Percentiles rank a stretch among this genome's conserved stretches.
phyloP scores from a whole-genome alignment of 352 stramenopile species.

The Phytopythium litorale region DNA sequence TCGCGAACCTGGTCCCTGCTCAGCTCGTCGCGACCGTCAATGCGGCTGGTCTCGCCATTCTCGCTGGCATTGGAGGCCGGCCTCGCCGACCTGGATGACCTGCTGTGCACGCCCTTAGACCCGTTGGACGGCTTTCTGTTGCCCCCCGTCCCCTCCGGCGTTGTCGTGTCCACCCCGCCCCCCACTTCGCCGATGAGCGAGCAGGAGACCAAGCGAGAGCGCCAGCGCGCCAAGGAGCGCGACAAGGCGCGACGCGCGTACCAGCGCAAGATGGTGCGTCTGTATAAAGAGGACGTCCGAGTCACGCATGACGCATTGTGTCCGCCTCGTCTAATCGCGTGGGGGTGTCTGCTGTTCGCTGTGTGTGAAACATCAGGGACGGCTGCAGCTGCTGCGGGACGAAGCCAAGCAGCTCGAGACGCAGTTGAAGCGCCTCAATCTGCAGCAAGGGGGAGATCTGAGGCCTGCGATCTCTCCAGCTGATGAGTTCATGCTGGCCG shows the following conservation, averaged over 20 bases:
- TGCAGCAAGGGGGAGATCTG: not conserved
- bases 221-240: constrained; percentile 12
- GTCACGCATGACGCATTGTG: no score
- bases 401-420: not conserved
- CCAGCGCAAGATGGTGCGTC: constrained; percentile 23
- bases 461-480: not conserved
- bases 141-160: no score
- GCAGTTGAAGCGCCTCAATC: not conserved
- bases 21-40: no score
- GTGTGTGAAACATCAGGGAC: not conserved
- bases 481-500: not conserved
- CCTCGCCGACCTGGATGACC: not conserved
- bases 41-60: no score
- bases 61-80: no score
- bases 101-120: not conserved
- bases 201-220: not conserved
- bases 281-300: not conserved
- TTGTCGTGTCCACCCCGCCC: no score
- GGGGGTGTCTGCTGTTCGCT: no score
- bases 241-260: constrained; percentile 26
- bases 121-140: no score
- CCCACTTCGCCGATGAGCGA: not conserved
- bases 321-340: no score
- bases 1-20: no score
- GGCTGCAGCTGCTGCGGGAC: not conserved